phyloP scores from a whole-genome alignment of 345 rosid species.

The Sapria himalayana region DNA sequence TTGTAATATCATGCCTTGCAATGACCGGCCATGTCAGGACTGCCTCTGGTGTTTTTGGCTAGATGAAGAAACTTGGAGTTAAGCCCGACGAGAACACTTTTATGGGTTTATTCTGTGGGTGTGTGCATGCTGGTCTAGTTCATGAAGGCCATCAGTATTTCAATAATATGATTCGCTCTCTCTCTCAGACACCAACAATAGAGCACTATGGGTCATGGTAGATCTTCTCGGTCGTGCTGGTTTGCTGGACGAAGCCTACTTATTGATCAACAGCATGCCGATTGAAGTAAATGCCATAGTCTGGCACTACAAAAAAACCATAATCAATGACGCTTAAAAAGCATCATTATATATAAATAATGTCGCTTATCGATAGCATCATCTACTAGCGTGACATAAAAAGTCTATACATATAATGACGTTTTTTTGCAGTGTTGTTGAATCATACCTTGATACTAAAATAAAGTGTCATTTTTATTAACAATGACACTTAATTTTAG shows the following conservation, averaged over 20 bases:
- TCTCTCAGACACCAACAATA: conserved; percentile 24
- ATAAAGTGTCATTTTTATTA: too few relatives aligned
- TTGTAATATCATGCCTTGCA: conserved; percentile 50
- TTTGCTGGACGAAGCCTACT: conserved; percentile 31
- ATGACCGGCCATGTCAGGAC: conserved; percentile 36
- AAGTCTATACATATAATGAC: too few relatives aligned
- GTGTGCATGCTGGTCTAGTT: conserved; percentile 58
- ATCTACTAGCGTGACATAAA: too few relatives aligned
- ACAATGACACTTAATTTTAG: too few relatives aligned
- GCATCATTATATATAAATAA: too few relatives aligned
- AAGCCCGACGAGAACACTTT: conserved; percentile 43
- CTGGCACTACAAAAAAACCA: too few relatives aligned
- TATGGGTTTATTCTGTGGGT: conserved; percentile 42
- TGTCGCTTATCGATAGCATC: too few relatives aligned
- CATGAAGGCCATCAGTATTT: conserved; percentile 40
- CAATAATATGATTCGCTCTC: conserved; percentile 18
- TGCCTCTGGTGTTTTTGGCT: conserved; percentile 38
- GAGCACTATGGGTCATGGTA: conserved; percentile 64
- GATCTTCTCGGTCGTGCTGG: conserved; percentile 76
- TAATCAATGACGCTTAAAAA: too few relatives aligned
- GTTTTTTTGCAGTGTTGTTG: too few relatives aligned
- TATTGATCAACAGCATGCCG: conserved; percentile 42
- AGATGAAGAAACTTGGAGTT: conserved; percentile 35
- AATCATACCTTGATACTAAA: too few relatives aligned
- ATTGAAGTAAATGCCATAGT: conserved; percentile 45